Base-by-base conservation (phyloP, 2,329 filamentous ascomycete genomes). In the Nannizziopsis arthrosporioides region DNA sequence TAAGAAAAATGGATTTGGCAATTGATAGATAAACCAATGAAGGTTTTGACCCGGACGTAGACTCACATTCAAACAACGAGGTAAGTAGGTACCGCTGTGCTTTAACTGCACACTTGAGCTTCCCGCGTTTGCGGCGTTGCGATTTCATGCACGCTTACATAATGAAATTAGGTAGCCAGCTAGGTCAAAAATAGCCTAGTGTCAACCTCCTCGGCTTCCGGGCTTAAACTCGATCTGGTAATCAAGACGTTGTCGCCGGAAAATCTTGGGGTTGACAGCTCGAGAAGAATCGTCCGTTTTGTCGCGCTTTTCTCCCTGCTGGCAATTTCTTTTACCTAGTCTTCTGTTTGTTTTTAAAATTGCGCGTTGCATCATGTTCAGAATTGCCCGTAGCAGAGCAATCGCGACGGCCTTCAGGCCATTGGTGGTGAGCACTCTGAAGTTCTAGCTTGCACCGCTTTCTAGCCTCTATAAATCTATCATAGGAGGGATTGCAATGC, bases 341-440 rank as follows among this genome's bases (percentile, higher is more conserved):
- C 22, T 37, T 42, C 44, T 18, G 44, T 41, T 38, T 52, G 42
- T 42, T 48, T 15, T 19, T 42, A 22, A 12, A 42, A 42, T 51
- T 57, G 53, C 54, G 44, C 48, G 54, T 53, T 61, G 64, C 70
- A 77, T 61, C 62, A 95, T 94, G 88, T 93, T 88, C 76, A 92
- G 83, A 72, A 73, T 94, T 68, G 83, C 83, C 67, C 82, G 87
- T 73, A 84, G 79, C 73, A 79, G 84, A 70, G 82, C 84, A 68
- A 73, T 90, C 73, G 80, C 84, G 68, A 81, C 84, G 72, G 84
- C 84, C 69, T 70, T 93, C 68, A 82, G 81, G 70, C 80, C 83
- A 67, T 78, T 80, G 69, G 83, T 81, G 75, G 87, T 89, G 72
- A 67, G 76, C 69, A 44, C 43, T 56, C 31, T 51, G 38, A 39